Evolutionary conservation across 2,329 filamentous ascomycete genomes (phyloP).

Genomic region (Aspergillus thermomutatus): DNA sequence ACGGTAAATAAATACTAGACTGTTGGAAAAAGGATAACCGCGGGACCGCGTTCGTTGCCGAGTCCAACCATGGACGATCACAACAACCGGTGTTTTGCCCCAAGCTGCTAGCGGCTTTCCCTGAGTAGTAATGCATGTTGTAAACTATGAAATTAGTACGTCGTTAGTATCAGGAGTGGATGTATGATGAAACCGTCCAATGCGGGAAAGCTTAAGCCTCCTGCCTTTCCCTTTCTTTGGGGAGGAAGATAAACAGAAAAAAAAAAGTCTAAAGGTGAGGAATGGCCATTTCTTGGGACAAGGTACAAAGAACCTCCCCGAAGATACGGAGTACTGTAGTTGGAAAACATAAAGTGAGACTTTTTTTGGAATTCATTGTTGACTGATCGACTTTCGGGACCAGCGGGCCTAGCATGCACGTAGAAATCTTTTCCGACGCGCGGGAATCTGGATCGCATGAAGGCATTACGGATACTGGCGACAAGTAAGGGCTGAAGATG

Average conservation of each 20-base stretch:
- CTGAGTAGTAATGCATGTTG: neutral
- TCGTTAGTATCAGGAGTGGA: slow-evolving; percentile 3
- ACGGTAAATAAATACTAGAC: neutral
- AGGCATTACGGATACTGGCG: neutral
- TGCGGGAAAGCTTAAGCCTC: neutral
- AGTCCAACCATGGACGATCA: slow-evolving; percentile 17
- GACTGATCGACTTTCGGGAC: neutral
- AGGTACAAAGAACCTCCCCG: neutral
- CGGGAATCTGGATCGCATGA: neutral
- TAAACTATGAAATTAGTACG: neutral
- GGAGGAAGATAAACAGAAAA: neutral
- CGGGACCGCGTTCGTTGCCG: slow-evolving; percentile 5
- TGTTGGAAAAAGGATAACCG: slow-evolving; percentile 9
- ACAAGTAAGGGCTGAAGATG: neutral
- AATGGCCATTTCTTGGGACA: neutral
- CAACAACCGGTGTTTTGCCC: slow-evolving; percentile 14
- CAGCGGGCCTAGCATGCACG: neutral
- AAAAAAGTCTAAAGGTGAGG: neutral
- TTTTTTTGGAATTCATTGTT: neutral
- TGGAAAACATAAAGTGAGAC: neutral
- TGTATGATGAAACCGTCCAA: slow-evolving; percentile 2
- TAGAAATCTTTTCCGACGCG: neutral
- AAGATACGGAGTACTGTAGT: neutral
- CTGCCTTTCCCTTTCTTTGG: neutral
- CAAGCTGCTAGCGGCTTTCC: slow-evolving; percentile 2